Evolutionary conservation across 2,329 filamentous ascomycete genomes (phyloP), one percentile per base, ranked within the genome.

Genomic region (Bipolaris sorokiniana): DNA sequence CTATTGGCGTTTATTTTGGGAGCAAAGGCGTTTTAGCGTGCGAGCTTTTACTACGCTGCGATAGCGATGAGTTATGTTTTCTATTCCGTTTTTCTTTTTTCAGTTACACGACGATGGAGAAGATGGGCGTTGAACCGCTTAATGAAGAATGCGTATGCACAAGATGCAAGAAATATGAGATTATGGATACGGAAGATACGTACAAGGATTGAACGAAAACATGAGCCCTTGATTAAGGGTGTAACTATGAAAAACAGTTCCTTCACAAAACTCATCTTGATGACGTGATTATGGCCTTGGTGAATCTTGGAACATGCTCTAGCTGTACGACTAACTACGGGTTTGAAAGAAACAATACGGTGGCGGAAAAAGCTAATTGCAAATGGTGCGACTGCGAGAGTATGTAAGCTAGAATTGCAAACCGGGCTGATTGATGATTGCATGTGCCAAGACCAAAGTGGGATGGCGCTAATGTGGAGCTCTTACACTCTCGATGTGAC

Each of bases 401-500:
- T 23, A 28, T 31, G 18, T 23, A 28, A 44, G 18, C 23, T 54
- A 31, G 55, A 45, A 46, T n/a, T n/a, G 26, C 31, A 34, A 46
- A 46, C 15, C 34, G 28, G 34, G 45, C 26, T 22, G 48, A 38
- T 26, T 46, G 38, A 36, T 40, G 51, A 63, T 48, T 51, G 51
- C 56, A 54, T 47, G 51, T 38, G 62, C 62, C 62, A 61, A 61
- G 60, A 46, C 13, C 34, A 20, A 57, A 45, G 58, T 63, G 53
- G 58, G 52, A 51, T 53, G 50, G 47, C 48, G 61, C 56, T 62
- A 60, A 28, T 20, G 54, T 59, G 54, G 59, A 66, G 61, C 63
- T 67, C 64, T 56, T 65, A 63, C 57, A 66, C 63, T 64, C 64
- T 67, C 59, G 57, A 42, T 47, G 55, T 48, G 51, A 49, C 58